phyloP scores from a whole-genome alignment of 176 grass and related monocot genomes.

The Puccinellia tenuiflora region DNA sequence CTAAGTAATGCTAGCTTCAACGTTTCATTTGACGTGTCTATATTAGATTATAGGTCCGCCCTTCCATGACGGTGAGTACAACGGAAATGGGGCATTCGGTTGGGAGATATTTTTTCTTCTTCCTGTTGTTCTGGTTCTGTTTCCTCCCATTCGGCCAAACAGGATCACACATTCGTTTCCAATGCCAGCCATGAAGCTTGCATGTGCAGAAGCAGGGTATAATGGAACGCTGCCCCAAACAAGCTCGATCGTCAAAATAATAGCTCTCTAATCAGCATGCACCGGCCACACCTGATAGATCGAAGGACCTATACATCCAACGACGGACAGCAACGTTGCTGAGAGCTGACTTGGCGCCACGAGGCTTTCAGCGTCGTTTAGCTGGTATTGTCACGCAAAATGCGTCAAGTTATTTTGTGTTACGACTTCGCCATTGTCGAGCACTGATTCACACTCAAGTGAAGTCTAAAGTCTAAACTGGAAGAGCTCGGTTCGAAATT shows the following conservation, averaged over 20 bases:
- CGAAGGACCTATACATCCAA: background rate
- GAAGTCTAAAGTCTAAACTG: too few relatives aligned
- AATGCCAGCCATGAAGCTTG: background rate
- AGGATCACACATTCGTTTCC: background rate
- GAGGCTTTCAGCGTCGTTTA: background rate
- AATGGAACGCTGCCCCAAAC: background rate
- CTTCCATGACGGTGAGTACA: too few relatives aligned
- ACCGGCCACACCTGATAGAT: constrained; percentile 33
- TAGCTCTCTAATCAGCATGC: background rate
- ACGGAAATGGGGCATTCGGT: background rate
- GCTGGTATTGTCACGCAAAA: background rate
- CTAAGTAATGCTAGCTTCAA: too few relatives aligned
- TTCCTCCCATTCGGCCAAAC: background rate
- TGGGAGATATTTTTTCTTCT: background rate
- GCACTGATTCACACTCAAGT: background rate
- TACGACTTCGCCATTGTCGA: background rate
- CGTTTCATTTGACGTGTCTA: background rate
- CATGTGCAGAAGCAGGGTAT: background rate
- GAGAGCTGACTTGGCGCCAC: background rate
- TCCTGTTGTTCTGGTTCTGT: too few relatives aligned
- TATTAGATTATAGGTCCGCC: background rate
- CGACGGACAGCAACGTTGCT: background rate
- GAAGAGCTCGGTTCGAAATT: background rate
- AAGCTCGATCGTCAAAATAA: background rate
- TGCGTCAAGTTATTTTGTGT: background rate